A percentile compares a stretch with the other conserved stretches of the same genome.
These are phyloP conservation scores for Onygena corvina DNA, from an alignment of 2,329 filamentous ascomycete species.

Conservation along the genomic window DNA sequence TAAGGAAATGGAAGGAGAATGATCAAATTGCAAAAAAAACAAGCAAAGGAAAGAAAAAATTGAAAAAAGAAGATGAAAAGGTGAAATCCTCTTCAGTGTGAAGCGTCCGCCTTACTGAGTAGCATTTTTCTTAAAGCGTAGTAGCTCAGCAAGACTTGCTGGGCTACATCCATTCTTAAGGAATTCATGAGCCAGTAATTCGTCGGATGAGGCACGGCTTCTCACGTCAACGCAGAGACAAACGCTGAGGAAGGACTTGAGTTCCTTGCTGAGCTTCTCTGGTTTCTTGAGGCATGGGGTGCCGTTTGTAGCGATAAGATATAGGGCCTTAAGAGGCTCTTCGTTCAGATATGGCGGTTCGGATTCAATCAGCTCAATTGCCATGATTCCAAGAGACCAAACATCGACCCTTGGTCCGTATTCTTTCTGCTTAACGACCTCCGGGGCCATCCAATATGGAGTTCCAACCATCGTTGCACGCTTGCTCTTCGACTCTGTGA, in stretches of 20 bases:
- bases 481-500: conserved; percentile 92
- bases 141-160: conserved; percentile 68
- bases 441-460: conserved; percentile 99
- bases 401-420: conserved; percentile 98
- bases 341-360: conserved; percentile 97
- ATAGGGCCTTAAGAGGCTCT: conserved; percentile 91
- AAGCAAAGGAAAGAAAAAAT: conserved; percentile 3
- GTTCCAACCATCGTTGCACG: conserved; percentile 98
- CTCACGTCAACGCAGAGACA: conserved; percentile 96
- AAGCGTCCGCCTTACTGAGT: conserved; percentile 25
- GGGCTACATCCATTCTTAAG: conserved; percentile 80
- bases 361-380: conserved; percentile 98
- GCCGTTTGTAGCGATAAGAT: conserved; percentile 94
- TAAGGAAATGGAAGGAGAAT: conserved; percentile 4
- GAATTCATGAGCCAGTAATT: conserved; percentile 86
- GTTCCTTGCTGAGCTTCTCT: conserved; percentile 92
- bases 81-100: too few species aligned
- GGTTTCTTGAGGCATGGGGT: conserved; percentile 96
- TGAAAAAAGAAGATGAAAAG: conserved; percentile 1
- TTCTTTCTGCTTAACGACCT: conserved; percentile 98
- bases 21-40: conserved; percentile 5
- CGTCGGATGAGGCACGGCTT: conserved; percentile 79
- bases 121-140: conserved; percentile 51
- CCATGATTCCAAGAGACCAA: conserved; percentile 98
- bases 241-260: conserved; percentile 92